Base-by-base conservation (phyloP, 2,329 filamentous ascomycete genomes). In the Claviceps sorghi region DNA sequence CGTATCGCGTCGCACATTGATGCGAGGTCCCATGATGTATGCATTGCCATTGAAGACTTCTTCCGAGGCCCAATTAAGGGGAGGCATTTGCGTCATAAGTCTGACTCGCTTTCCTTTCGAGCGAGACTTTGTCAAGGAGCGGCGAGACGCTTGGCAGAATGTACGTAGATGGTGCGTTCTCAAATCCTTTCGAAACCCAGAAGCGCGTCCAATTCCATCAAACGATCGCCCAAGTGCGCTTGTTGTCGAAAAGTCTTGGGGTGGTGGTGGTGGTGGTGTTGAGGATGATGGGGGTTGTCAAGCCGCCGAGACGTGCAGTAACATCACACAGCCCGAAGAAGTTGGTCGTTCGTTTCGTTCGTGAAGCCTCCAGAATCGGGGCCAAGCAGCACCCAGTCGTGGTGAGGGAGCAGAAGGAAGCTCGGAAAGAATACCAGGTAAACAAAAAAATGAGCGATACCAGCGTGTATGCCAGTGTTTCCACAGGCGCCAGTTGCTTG, bases 1-100 rank as follows among this genome's bases (percentile, higher is more conserved):
- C 9, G 56, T 50, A 52, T 58, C 55, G 40, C 59, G 58, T 26
- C 51, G 56, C 46, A 60, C 26, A 26, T 64, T 64, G 56, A 60
- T 55, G 29, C 61, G 64, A 48, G 63, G 55, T 52, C 57, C 57
- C 57, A 65, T 61, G 45, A 48, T 55, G 40, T 61, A 57, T 49
- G 49, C 61, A 51, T 57, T 48, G 26, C 41, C 52, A 38, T 53
- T 51, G 42, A 54, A 54, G 13, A 43, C 53, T 45, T 54, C 49
- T 51, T 56, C 60, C 50, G 45, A 32, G 42, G 38, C 48, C 49
- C 48, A 43, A 40, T 48, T 13, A 17, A 26, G 30, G 19, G 10
- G 38, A 30, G 32, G 32, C 19, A 52, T 42, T 4, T 47, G 50
- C 15, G 46, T 34, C 56, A 57, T 56, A 22, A 43, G 52, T 26